Evolutionary conservation across 345 rosid genomes (phyloP).

Genomic region (Arabidopsis thaliana): DNA sequence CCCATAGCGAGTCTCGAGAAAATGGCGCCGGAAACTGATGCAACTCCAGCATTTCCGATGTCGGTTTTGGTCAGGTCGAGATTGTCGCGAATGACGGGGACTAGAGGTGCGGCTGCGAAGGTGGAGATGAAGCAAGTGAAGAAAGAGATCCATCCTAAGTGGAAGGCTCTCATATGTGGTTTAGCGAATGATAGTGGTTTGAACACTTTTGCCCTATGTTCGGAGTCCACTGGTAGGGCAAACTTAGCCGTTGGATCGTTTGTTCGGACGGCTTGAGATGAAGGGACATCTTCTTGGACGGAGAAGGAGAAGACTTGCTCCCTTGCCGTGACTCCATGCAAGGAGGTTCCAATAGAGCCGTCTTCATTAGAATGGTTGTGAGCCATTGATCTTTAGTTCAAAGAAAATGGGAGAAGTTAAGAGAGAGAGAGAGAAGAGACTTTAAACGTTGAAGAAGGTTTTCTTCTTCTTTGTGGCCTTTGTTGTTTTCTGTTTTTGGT

Average conservation of each 20-base stretch:
- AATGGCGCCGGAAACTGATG: slow-evolving; percentile 83
- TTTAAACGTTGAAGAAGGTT: background rate
- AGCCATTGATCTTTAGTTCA: slow-evolving; percentile 46
- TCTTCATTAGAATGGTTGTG: slow-evolving; percentile 39
- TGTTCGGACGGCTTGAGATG: slow-evolving; percentile 26
- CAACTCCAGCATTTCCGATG: slow-evolving; percentile 85
- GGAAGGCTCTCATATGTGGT: slow-evolving; percentile 92
- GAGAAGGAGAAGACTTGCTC: slow-evolving; percentile 68
- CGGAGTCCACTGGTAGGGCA: slow-evolving; percentile 73
- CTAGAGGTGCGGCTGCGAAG: slow-evolving; percentile 85
- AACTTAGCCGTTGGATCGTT: slow-evolving; percentile 62
- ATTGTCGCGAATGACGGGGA: slow-evolving; percentile 82
- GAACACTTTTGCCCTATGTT: slow-evolving; percentile 75
- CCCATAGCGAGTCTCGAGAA: slow-evolving; percentile 88
- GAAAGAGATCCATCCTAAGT: slow-evolving; percentile 89
- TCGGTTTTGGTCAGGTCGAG: slow-evolving; percentile 67
- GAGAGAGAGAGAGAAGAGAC: background rate
- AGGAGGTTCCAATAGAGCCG: slow-evolving; percentile 55
- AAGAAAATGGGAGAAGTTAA: slow-evolving; percentile 12
- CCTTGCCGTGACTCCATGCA: slow-evolving; percentile 70
- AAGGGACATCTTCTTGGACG: slow-evolving; percentile 10
- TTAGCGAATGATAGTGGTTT: slow-evolving; percentile 67
- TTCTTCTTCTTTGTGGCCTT: slow-evolving; percentile 21
- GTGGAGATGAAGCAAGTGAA: slow-evolving; percentile 88
- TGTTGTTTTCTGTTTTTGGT: slow-evolving; percentile 19